phyloP scores from a whole-genome alignment of 164 flowering plant species.

The Magnolia officinalis region DNA sequence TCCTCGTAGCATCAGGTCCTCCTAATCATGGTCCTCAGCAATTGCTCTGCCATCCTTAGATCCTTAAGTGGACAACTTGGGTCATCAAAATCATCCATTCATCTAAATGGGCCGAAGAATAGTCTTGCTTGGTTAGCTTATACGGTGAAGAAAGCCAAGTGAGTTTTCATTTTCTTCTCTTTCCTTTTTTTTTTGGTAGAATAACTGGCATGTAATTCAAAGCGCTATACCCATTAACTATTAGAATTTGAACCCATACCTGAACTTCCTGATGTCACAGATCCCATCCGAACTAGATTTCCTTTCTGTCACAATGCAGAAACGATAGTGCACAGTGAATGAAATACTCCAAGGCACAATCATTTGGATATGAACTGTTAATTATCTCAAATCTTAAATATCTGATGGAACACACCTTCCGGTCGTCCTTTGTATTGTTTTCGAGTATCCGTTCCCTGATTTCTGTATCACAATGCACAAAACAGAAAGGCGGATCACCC shows the following conservation, averaged over 20 bases:
- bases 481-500: background rate
- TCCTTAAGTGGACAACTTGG: no score
- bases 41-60: no score
- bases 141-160: no score
- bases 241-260: constrained; percentile 29
- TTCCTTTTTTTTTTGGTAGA: no score
- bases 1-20: no score
- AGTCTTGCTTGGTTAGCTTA: no score
- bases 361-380: background rate
- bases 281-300: constrained; percentile 60
- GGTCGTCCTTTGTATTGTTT: constrained; percentile 41
- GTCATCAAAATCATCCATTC: no score
- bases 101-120: no score
- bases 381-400: constrained; percentile 3
- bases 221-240: background rate
- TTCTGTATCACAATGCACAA: constrained; percentile 29
- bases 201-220: background rate
- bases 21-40: no score
- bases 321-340: background rate
- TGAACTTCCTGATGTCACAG: constrained; percentile 58
- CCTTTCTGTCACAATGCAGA: constrained; percentile 38
- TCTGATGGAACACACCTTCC: constrained; percentile 40
- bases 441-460: constrained; percentile 52
- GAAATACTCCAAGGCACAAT: background rate
- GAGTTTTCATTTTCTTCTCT: no score